phyloP scores from a whole-genome alignment of 768 basidiomycete genomes.

The Lactifluus hygrophoroides region DNA sequence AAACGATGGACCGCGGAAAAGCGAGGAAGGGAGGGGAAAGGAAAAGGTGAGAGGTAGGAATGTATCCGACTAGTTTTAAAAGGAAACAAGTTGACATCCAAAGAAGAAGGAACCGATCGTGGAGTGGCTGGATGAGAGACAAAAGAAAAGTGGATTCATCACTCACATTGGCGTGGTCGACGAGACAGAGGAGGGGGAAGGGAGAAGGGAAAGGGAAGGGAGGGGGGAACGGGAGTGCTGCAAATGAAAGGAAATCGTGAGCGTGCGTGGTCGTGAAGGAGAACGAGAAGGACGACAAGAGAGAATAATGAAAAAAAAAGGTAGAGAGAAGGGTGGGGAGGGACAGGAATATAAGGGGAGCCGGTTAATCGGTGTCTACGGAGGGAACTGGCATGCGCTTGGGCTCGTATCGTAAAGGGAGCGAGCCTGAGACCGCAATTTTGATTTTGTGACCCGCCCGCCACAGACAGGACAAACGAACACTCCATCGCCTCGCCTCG shows the following conservation, averaged over 20 bases:
- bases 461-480: not conserved
- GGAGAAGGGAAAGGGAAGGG: not conserved
- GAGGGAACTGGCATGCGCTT: not conserved
- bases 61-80: not conserved
- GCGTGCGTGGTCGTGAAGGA: conserved; percentile 31
- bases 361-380: conserved; percentile 16
- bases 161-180: conserved; percentile 1
- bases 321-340: conserved; percentile 23
- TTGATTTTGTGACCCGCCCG: conserved; percentile 9
- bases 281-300: conserved; percentile 22
- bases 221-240: not conserved
- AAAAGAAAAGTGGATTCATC: conserved; percentile 29
- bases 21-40: not conserved
- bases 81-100: conserved; percentile 1
- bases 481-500: conserved; percentile 1
- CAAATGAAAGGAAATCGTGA: conserved; percentile 20
- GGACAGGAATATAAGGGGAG: conserved; percentile 30
- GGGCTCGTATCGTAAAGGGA: not conserved
- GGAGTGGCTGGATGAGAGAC: not conserved
- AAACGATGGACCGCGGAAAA: not conserved
- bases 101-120: conserved; percentile 2
- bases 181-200: not conserved
- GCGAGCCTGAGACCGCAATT: no score
- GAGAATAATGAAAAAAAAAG: conserved; percentile 22
- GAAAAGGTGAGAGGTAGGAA: not conserved